Percentiles rank a stretch among this genome's conserved stretches.
Conservation (phyloP, 768 basidiomycete genomes). For the Gyrodon lividus region DNA sequence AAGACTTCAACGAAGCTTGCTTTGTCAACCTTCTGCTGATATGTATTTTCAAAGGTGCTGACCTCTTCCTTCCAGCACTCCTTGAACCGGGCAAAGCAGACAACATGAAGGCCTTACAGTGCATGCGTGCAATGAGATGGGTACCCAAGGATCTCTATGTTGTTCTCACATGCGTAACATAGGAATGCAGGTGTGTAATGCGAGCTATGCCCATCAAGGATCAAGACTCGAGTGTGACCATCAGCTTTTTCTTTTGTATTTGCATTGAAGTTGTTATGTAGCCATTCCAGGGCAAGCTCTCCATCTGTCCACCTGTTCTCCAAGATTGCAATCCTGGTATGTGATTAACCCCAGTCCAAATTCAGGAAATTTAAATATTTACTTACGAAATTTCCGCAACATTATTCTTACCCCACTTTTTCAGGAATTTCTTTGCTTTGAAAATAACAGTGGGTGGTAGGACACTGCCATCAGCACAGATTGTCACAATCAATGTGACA, state of each 20-base stretch:
- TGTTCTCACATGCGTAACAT: conserved; percentile 31
- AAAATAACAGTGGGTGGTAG: conserved; percentile 36
- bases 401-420: conserved; percentile 38
- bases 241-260: conserved; percentile 37
- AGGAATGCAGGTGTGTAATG: conserved; percentile 38
- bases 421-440: conserved; percentile 34
- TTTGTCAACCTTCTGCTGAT: conserved; percentile 20
- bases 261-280: conserved; percentile 31
- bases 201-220: conserved; percentile 44
- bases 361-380: too few species aligned
- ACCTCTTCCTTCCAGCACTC: conserved; percentile 13
- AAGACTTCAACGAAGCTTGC: conserved; percentile 30
- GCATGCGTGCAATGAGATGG: conserved; percentile 21
- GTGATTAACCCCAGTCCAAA: too few species aligned
- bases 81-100: conserved; percentile 23
- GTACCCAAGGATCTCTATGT: conserved; percentile 40
- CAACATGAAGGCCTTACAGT: conserved; percentile 28
- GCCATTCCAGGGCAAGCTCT: conserved; percentile 13
- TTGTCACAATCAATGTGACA: conserved; percentile 4
- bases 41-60: conserved; percentile 9
- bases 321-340: conserved; percentile 12
- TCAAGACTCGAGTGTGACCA: conserved; percentile 30
- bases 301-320: conserved; percentile 24
- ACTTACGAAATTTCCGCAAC: conserved; percentile 34
- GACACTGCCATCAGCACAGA: conserved; percentile 41